Base-by-base conservation (phyloP, 805 yeast genomes). In the Monosporozyma siamensis region DNA sequence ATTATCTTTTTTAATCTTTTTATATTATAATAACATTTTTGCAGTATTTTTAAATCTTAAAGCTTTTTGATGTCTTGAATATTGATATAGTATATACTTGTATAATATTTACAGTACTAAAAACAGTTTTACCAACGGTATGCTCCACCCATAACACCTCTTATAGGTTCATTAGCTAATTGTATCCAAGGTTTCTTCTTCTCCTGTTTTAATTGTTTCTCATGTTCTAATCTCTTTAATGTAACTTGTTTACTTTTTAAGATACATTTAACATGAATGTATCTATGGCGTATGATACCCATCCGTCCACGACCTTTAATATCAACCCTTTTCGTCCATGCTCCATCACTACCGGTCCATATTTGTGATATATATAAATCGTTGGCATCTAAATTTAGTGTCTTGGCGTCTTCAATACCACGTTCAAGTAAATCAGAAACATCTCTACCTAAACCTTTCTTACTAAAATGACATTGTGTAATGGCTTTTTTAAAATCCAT, bases 261-360 rank as follows among this genome's bases (percentile, higher is more conserved):
- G 44, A 90, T 71, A 36, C 85, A 84, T 66, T 82, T 78, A 25
- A 89, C 77, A 63, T 90, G 95, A 41, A 87, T 79, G 59, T 75
- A 82, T 47, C 83, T 78, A 56, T 85, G 92, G 25, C 71, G 73
- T 40, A 83, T 73, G 44, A 84, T 65, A 59, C 97, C 97, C 17
- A 75, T 71, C 63, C 95, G 77, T 49, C 96, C 96, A 68, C 97
- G 79, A 49, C 92, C 95, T 67, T 87, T 88, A 58, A 74, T 71
- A 53, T 90, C 96, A 8, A 78, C 63, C 60, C 92, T 74, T 61
- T 77, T 80, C 23, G 58, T 54, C 80, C 82, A 78, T 40, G 65
- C 56, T 17, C 95, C 95, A 62, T 90, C 97, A 44, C 88, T 79
- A 34, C 96, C 97, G 22, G 79, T 79, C 97, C 97, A 90, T 45